phyloP scores from a whole-genome alignment of 1,284 basidiomycete genomes.

The Xerocomus amazonicus region DNA sequence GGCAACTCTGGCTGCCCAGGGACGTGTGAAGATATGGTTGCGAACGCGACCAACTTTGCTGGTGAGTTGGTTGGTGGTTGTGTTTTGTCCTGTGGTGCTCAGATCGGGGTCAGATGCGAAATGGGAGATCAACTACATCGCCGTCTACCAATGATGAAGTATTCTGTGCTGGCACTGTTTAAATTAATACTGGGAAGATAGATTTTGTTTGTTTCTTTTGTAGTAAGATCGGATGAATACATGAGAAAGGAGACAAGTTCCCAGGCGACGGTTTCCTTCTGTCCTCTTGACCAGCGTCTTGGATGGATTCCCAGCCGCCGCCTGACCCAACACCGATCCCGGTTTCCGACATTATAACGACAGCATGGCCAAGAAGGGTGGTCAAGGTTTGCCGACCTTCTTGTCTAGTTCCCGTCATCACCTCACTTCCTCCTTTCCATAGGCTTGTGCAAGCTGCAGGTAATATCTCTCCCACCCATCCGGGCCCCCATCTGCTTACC shows the following conservation, averaged over 20 bases:
- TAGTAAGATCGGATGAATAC: neutral
- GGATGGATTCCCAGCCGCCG: constrained; percentile 37
- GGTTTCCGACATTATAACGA: constrained; percentile 46
- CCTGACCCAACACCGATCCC: constrained; percentile 39
- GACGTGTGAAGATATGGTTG: constrained; percentile 63
- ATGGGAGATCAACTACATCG: constrained; percentile 56
- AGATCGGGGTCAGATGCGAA: constrained; percentile 41
- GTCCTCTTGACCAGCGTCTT: constrained; percentile 23
- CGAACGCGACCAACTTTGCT: constrained; percentile 59
- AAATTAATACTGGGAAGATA: neutral
- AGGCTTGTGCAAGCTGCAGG: constrained; percentile 61
- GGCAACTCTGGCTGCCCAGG: constrained; percentile 58
- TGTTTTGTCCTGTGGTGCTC: constrained; percentile 3
- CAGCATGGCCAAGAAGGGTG: constrained; percentile 41
- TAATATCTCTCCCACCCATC: constrained; percentile 17
- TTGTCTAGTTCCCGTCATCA: neutral
- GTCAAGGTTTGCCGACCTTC: constrained; percentile 37
- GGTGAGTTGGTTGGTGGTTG: constrained; percentile 37
- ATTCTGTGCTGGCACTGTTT: neutral
- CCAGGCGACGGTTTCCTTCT: constrained; percentile 23
- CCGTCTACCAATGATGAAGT: constrained; percentile 30
- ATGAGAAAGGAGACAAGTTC: constrained; percentile 29
- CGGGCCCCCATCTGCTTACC: neutral
- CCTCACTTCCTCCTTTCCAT: constrained; percentile 13
- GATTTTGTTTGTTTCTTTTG: neutral